Evolutionary conservation across 495 filamentous ascomycete genomes (phyloP).

Genomic region (Ramalina peruviana): DNA sequence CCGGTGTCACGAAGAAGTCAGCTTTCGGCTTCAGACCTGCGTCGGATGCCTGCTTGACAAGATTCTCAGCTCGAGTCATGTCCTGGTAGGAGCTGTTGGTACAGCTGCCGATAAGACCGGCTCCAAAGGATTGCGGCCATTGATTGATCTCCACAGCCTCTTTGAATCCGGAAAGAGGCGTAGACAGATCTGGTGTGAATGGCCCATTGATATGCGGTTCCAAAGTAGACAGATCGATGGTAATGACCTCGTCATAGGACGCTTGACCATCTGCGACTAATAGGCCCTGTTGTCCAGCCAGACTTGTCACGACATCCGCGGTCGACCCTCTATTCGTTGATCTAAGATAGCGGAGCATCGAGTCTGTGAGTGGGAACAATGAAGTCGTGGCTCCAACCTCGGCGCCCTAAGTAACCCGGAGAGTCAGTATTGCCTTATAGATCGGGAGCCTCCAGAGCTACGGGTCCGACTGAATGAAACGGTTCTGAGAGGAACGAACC

Average conservation of each 20-base stretch:
- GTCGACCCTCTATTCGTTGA: slow-evolving; percentile 69
- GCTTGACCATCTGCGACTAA: slow-evolving; percentile 62
- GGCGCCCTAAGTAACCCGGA: slow-evolving; percentile 27
- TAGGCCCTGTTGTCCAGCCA: slow-evolving; percentile 12
- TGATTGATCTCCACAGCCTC: slow-evolving; percentile 66
- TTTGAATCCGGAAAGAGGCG: slow-evolving; percentile 77
- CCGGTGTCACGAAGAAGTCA: slow-evolving; percentile 91
- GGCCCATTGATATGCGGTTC: slow-evolving; percentile 98
- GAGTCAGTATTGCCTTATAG: background rate
- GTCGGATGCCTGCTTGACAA: slow-evolving; percentile 77
- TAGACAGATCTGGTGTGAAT: slow-evolving; percentile 89
- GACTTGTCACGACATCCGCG: slow-evolving; percentile 42
- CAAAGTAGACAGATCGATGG: slow-evolving; percentile 78
- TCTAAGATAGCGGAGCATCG: slow-evolving; percentile 63
- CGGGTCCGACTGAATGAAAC: too few relatives aligned
- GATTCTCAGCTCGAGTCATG: slow-evolving; percentile 85
- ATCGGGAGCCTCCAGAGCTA: too few relatives aligned
- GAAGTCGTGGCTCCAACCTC: slow-evolving; percentile 96
- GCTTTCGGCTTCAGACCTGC: slow-evolving; percentile 79
- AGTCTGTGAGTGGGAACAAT: slow-evolving; percentile 68
- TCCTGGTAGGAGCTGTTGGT: slow-evolving; percentile 98
- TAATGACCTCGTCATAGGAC: slow-evolving; percentile 78
- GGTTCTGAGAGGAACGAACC: slow-evolving; percentile 24
- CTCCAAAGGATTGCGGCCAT: slow-evolving; percentile 83
- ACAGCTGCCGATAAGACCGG: slow-evolving; percentile 91